phyloP scores from a whole-genome alignment of 2,329 filamentous ascomycete species.

The Diaporthe ilicicola region DNA sequence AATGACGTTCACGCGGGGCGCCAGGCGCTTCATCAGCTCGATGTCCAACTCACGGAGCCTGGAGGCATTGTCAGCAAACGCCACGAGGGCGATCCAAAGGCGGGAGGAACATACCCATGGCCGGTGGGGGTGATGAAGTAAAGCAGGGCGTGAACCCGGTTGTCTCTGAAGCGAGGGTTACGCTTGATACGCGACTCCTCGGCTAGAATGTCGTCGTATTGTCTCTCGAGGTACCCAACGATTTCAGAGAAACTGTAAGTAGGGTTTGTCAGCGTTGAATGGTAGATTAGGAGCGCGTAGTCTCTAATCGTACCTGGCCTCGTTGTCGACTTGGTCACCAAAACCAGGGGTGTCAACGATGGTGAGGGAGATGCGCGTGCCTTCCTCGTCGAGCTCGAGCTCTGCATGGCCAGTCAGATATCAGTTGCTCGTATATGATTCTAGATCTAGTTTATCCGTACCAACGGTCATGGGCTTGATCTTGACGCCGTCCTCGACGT shows the following conservation, averaged over 20 bases:
- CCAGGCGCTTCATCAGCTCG: slow-evolving; percentile 99
- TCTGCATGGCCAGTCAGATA: slow-evolving; percentile 59
- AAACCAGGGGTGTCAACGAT: slow-evolving; percentile 99
- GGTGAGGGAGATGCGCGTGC: slow-evolving; percentile 95
- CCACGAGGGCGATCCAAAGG: neutral
- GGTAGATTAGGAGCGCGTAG: neutral
- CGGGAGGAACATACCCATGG: slow-evolving; percentile 72
- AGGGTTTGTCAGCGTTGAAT: slow-evolving; percentile 15
- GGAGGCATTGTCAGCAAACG: slow-evolving; percentile 10
- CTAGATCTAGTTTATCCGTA: slow-evolving; percentile 55
- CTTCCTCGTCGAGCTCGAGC: slow-evolving; percentile 96
- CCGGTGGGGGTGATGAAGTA: slow-evolving; percentile 99
- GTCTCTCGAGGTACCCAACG: slow-evolving; percentile 96
- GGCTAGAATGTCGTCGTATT: slow-evolving; percentile 99
- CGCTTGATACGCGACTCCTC: slow-evolving; percentile 99
- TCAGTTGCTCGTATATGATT: slow-evolving; percentile 36
- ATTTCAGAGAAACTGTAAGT: slow-evolving; percentile 88
- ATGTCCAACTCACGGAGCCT: slow-evolving; percentile 99
- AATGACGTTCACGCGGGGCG: slow-evolving; percentile 97
- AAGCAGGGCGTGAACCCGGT: slow-evolving; percentile 96
- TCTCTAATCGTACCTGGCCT: slow-evolving; percentile 76
- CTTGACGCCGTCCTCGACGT: slow-evolving; percentile 95
- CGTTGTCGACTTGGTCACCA: slow-evolving; percentile 98
- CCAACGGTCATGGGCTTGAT: slow-evolving; percentile 99
- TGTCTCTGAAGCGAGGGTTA: slow-evolving; percentile 99